Evolutionary conservation across 176 grass and related monocot species (phyloP).

Genomic region (Bromus sterilis): DNA sequence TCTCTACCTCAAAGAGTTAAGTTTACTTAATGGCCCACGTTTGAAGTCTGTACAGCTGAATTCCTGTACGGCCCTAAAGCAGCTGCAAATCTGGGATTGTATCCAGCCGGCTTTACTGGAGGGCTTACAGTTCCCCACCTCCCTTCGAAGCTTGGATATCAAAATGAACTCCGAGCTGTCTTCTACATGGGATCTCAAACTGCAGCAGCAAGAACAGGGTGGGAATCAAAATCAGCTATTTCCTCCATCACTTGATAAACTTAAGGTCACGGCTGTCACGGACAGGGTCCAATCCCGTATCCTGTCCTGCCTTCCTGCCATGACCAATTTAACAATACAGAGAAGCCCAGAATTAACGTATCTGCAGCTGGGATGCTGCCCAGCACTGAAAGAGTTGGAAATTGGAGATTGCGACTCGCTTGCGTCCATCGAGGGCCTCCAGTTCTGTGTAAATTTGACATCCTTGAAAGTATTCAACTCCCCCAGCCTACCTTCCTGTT

Average conservation of each 20-base stretch:
- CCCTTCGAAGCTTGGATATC: background rate
- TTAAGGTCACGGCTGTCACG: background rate
- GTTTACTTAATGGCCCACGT: fast-evolving
- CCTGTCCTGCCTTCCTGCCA: background rate
- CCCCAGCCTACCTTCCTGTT: fast-evolving
- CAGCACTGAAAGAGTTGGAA: background rate
- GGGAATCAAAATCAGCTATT: background rate
- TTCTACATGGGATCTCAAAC: background rate
- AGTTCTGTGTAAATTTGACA: background rate
- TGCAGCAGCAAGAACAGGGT: background rate
- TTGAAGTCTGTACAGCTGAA: background rate
- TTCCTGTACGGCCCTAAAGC: background rate
- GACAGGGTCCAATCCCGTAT: background rate
- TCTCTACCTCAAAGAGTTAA: background rate
- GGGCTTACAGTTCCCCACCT: background rate
- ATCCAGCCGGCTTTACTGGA: background rate
- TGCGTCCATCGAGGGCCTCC: background rate
- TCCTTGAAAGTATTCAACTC: background rate
- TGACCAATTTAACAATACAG: background rate
- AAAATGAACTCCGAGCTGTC: background rate
- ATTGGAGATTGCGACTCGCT: fast-evolving
- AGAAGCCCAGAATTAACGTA: background rate
- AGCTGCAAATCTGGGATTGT: background rate
- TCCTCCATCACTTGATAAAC: background rate
- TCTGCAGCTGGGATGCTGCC: background rate